Conservation (phyloP, 2,329 filamentous ascomycete genomes). For the Alternaria arborescens region DNA sequence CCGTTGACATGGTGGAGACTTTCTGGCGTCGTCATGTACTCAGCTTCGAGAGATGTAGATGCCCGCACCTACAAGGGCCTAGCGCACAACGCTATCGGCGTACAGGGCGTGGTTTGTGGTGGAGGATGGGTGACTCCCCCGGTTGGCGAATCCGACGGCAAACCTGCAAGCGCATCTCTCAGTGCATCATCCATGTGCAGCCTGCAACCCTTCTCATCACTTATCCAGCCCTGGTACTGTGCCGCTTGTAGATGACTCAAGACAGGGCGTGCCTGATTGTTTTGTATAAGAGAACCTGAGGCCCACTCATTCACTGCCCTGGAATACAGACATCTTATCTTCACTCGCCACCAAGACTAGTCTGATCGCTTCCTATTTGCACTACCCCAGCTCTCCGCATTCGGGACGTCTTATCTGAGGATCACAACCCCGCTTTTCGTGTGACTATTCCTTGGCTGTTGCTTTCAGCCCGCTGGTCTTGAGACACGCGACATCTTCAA, state of each 20-base stretch:
- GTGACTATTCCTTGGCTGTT: conserved; percentile 17
- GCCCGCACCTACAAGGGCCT: conserved; percentile 5
- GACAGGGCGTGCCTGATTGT: conserved; percentile 6
- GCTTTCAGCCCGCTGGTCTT: conserved; percentile 13
- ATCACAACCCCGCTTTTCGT: conserved; percentile 14
- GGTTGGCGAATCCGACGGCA: conserved; percentile 18
- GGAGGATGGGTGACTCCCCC: conserved; percentile 14
- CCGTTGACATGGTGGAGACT: background rate
- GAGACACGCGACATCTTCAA: conserved; percentile 19
- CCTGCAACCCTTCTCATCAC: conserved; percentile 22
- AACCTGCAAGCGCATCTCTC: conserved; percentile 18
- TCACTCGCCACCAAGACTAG: conserved; percentile 14
- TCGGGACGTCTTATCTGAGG: conserved; percentile 21
- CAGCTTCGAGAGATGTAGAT: conserved; percentile 2
- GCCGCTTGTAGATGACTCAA: conserved; percentile 34
- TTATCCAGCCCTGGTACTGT: background rate
- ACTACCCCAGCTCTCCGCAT: conserved; percentile 30
- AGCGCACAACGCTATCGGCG: conserved; percentile 14
- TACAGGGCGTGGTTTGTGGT: conserved; percentile 20
- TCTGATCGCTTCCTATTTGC: background rate
- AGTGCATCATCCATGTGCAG: conserved; percentile 27
- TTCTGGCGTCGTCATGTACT: background rate
- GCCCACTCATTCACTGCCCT: conserved; percentile 8
- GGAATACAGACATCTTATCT: conserved; percentile 11
- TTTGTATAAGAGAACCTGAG: conserved; percentile 29